Base-by-base conservation (phyloP, 75 land plant genomes). In the Isoetes taiwanensis region DNA sequence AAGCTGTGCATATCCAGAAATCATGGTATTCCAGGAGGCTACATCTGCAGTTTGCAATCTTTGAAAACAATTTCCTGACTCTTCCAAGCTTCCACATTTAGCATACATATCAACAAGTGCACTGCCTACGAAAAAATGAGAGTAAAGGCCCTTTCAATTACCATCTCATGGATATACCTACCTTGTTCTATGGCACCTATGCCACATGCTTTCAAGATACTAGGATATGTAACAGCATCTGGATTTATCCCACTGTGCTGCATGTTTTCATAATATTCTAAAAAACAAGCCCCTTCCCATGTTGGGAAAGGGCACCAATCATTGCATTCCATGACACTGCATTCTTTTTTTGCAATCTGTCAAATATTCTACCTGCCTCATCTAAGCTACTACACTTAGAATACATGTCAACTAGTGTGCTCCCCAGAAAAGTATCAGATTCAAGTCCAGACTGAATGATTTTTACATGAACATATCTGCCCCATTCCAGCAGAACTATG, bases 191-290 rank as follows among this genome's bases (percentile, higher is more conserved):
- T 32, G 33, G 55, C 62, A n/a, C 65, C 65, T 29, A 62, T 41
- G 25, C 65, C 23, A 32, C 70, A 72, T 19, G 40, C 66, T 25
- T 62, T 63, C 31, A 72, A 62, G 35, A 8, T 56, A 46, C 50
- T 66, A 30, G 67, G 48, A 30, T 60, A 66, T 46, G 54, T 62
- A 27, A 57, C 37, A 38, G 50, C 63, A 63, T 77, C 68, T n/a
- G 54, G 31, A 40, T 8, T 10, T 6, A 61, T 32, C 11, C 17
- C 62, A 23, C 23, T 30, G 5, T 6, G 25, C 25, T 56, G 39
- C 72, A 78, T 68, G 8, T 37, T 9, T 12, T 17, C 17, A 24
- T 25, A 58, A 9, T 23, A 0, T 17, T 0, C 1, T 0, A 58
- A 3, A 9, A 24, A 8, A 17, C 52, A 5, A 14, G 1, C 8